Percentiles rank a stretch among this genome's conserved stretches.
Evolutionary conservation across 2,329 filamentous ascomycete genomes (phyloP).

Genomic region (Colletotrichum orchidophilum): DNA sequence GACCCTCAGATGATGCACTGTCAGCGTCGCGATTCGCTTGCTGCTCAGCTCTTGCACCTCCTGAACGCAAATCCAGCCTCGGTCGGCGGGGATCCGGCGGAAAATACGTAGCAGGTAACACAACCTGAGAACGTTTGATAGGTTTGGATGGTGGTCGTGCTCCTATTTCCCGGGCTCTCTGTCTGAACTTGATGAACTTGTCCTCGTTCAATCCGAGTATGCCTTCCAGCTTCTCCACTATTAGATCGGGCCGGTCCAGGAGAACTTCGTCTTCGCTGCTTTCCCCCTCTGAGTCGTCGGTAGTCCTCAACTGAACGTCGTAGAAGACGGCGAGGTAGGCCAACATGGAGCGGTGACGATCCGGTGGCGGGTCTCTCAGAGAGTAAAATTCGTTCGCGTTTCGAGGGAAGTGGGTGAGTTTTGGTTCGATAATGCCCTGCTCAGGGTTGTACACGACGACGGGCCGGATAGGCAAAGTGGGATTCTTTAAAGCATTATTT

Average conservation of each 20-base stretch:
- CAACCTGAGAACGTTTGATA: background rate
- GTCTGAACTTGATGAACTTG: slow-evolving; percentile 2
- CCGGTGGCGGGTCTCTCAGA: background rate
- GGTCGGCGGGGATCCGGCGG: no score
- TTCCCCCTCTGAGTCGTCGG: background rate
- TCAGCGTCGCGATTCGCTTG: background rate
- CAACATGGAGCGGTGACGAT: background rate
- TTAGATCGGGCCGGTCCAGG: background rate
- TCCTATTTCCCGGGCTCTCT: background rate
- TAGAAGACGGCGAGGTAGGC: slow-evolving; percentile 3
- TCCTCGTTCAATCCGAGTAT: slow-evolving; percentile 13
- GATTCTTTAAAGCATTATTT: slow-evolving; percentile 9
- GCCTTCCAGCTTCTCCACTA: background rate
- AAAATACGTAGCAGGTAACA: rapidly evolving
- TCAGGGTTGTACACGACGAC: background rate
- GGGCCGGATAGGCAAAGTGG: background rate
- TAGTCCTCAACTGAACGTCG: background rate
- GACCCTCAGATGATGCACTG: background rate
- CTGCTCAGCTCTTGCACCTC: background rate
- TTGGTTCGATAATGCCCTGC: background rate
- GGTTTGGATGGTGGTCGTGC: background rate
- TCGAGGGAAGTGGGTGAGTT: background rate
- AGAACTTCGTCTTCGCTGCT: background rate
- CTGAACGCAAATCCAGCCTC: background rate
- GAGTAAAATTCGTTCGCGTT: slow-evolving; percentile 6